Evolutionary conservation across 805 yeast species (phyloP).

Genomic region (Metschnikowia reukaufii): DNA sequence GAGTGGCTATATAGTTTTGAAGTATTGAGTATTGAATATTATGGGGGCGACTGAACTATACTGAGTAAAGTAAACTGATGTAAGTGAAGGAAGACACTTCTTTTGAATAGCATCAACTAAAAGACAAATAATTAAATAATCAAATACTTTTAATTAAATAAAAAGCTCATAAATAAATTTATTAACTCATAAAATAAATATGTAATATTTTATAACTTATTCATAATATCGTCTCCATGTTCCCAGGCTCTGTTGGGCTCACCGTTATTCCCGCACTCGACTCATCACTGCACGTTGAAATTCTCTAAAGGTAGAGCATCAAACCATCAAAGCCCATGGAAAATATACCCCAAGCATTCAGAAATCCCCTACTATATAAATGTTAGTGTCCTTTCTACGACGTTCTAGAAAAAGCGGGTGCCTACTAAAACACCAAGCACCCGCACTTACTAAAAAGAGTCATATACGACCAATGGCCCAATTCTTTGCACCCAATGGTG

Average conservation of each 20-base stretch:
- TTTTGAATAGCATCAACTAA: too few relatives aligned
- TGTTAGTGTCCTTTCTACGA: slow-evolving; percentile 2
- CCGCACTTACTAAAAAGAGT: not conserved
- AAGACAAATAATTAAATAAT: too few relatives aligned
- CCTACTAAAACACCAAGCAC: not conserved
- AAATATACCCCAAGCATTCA: not conserved
- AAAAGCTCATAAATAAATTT: too few relatives aligned
- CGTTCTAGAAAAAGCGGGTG: not conserved
- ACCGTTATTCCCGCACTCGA: not conserved
- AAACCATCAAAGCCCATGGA: not conserved
- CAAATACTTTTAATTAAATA: too few relatives aligned
- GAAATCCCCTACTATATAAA: not conserved
- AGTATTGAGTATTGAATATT: too few relatives aligned
- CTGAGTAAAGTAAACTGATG: too few relatives aligned
- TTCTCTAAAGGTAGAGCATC: not conserved
- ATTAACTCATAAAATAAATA: too few relatives aligned
- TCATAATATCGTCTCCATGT: not conserved
- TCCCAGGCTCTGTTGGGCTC: not conserved
- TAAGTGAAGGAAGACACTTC: too few relatives aligned
- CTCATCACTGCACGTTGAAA: slow-evolving; percentile 5
- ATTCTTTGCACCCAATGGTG: slow-evolving; percentile 14
- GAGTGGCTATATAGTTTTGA: not conserved
- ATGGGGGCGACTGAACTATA: too few relatives aligned
- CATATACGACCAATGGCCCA: slow-evolving; percentile 7
- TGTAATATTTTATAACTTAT: too few relatives aligned